phyloP scores from a whole-genome alignment of 148 eudicot genomes.

The Rhododendron molle region DNA sequence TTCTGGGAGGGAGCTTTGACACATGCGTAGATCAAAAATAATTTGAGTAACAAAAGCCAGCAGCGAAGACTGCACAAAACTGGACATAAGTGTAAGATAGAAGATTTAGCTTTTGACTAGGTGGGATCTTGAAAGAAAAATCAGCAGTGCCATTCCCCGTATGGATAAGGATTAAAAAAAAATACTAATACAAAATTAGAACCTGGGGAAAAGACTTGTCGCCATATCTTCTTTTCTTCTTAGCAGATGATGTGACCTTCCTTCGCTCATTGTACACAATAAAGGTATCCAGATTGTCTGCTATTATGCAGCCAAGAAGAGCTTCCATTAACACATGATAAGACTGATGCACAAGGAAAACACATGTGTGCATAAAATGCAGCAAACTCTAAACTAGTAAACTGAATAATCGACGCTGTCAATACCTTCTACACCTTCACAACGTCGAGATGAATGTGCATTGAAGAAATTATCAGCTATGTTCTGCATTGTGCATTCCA shows the following conservation, averaged over 20 bases:
- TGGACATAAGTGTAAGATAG: neutral
- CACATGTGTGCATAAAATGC: neutral
- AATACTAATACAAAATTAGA: neutral
- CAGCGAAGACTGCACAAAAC: conserved; percentile 8
- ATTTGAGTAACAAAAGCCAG: neutral
- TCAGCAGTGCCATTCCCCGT: neutral
- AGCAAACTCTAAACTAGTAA: neutral
- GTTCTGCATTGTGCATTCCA: conserved; percentile 99
- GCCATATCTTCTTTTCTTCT: conserved; percentile 68
- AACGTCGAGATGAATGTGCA: conserved; percentile 49
- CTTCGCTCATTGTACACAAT: conserved; percentile 87
- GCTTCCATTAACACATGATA: conserved; percentile 7
- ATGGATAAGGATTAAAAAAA: neutral
- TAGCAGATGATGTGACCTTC: conserved; percentile 97
- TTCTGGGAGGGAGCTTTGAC: neutral
- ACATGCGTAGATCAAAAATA: neutral
- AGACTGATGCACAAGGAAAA: neutral
- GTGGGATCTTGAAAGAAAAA: conserved; percentile 7
- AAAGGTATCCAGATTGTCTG: conserved; percentile 81
- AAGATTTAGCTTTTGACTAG: conserved; percentile 1
- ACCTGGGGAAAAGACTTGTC: conserved; percentile 88
- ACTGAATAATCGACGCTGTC: conserved; percentile 5
- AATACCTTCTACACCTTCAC: conserved; percentile 67
- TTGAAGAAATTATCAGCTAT: conserved; percentile 81
- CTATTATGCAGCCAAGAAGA: conserved; percentile 15